Base-by-base conservation (phyloP, 208 protist species). In the Crithidia brevicula region DNA sequence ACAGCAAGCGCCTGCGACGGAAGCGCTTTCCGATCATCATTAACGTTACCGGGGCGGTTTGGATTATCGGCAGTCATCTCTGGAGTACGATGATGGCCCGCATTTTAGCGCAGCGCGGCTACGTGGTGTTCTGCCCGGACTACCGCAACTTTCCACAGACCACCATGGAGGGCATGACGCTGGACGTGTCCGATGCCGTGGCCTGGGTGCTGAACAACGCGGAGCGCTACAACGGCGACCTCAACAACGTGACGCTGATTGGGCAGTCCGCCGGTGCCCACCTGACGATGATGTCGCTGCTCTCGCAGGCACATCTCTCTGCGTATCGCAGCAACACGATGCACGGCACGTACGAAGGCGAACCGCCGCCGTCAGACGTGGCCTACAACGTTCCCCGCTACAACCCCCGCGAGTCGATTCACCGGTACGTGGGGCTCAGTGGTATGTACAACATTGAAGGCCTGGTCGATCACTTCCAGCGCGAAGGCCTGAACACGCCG, bases 121-220 rank as follows among this genome's bases (percentile, higher is more conserved):
- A 93, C 78, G 68, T 95, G 30, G 89, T 94, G 15, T 95, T 97
- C 77, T 92, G 86, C 74, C 92, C 92, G 10, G 92, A 97, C 85
- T 97, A 97, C 78, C 89, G 92, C 53, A 97, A 97, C 83, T 97
- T 95, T 64, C 92, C 92, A 31, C 89, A 95, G 79, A 93, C 86
- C 34, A 85, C 84, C 61, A 86, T 97, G 88, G 88, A 92, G 64
- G 92, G 88, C 43, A 97, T 97, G 92, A 86, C 85, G 68, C 75
- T 91, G 27, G 92, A 97, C 71, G 78, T 94, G 23, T 93, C 86
- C 11, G 92, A 95, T 50, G 89, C 92, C 42, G 82, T 97, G 49
- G 73, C 69, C 43, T 97, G 91, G 91, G 88, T 94, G 71, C 59
- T 96, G 52, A 76, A 79, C 66, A 94, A 96, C 77, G 88, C 88